Base-by-base conservation (phyloP, 164 flowering plant genomes). In the Dillenia turbinata region DNA sequence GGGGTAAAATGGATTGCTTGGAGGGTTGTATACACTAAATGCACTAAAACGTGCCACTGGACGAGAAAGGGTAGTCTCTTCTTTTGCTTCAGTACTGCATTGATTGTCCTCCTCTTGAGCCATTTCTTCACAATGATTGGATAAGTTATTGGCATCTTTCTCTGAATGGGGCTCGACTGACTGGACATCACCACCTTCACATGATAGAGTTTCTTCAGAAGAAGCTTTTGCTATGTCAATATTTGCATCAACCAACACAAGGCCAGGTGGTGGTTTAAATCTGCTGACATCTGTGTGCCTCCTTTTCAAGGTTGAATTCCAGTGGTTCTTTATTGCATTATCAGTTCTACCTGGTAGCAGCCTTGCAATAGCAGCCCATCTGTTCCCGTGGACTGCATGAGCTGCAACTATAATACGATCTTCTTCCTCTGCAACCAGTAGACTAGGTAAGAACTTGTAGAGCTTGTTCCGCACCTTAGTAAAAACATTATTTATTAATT, bases 21-120 rank as follows among this genome's bases (percentile, higher is more conserved):
- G 59, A 59, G 70, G 62, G 60, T 71, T 78, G 64, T 75, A 83
- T 47, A 69, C 47, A 56, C 59, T 79, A 66, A 83, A 81, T 33
- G 87, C 85, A 69, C 87, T 75, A 48, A 77, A 59, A 46, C 76
- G 73, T 49, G 83, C 76, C 65, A 68, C 75, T 12, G 85, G 87
- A 44, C 78, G 78, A 52, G 66, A 53, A 59, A 75, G 53, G 12
- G 61, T 52, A 33, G 73, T 52, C 22, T 53, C 52, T 3, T 11
- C 57, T 45, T 43, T 61, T 24, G 66, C 58, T 64, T 63, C 73
- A 46, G 52, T 54, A 54, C 33, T 59, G 54, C n/a, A 16, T 51
- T 62, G 57, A 40, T 49, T 54, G 43, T 69, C 66, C 12, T 51
- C 54, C 46, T 40, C 33, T 63, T 59, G 69, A 52, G 60, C 54